Base-by-base conservation (phyloP, 306 rosid genomes). In the Lithocarpus polystachyus region DNA sequence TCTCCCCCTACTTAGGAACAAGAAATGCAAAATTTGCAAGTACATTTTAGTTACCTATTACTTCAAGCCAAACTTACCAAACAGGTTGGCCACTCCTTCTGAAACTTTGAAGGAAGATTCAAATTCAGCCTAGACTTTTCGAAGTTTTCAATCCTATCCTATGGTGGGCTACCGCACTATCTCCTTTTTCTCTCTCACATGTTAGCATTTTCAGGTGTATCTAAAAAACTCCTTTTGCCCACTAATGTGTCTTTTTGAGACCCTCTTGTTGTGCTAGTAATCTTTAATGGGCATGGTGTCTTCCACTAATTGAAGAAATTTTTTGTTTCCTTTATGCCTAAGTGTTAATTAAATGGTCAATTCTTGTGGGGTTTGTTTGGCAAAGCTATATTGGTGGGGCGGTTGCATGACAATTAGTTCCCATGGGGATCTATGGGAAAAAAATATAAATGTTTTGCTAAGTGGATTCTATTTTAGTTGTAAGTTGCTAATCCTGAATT, bases 241-340 rank as follows among this genome's bases (percentile, higher is more conserved):
- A 80, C 81, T 82, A 77, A 68, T 74, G 15, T 43, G 48, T 65
- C 75, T 71, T 73, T 77, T 82, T 54, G 68, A 62, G 64, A 76
- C 60, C 59, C 76, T 76, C 3, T 73, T 64, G 56, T 77, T 81
- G 67, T 67, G 74, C 45, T 37, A 48, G 65, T 53, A 62, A 82
- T 65, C 65, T 79, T 85, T 57, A 82, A 83, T 81, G 87, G 89
- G 74, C 80, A 79, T 68, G 81, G 85, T 79, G 76, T 65, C 73
- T 72, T 72, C 89, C 96, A 85, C 89, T 87, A 75, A 71, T 75
- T 82, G 68, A 85, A 86, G 82, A 81, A 71, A 57, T 26, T 11
- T 77, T 79, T 59, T 80, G 82, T 80, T 62, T 75, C 80, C 59
- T 79, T 76, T 74, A 56, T 76, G 71, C 14, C 15, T 48, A 10